Conservation (phyloP, 2,329 filamentous ascomycete genomes). For the Ophiostoma quercus region DNA sequence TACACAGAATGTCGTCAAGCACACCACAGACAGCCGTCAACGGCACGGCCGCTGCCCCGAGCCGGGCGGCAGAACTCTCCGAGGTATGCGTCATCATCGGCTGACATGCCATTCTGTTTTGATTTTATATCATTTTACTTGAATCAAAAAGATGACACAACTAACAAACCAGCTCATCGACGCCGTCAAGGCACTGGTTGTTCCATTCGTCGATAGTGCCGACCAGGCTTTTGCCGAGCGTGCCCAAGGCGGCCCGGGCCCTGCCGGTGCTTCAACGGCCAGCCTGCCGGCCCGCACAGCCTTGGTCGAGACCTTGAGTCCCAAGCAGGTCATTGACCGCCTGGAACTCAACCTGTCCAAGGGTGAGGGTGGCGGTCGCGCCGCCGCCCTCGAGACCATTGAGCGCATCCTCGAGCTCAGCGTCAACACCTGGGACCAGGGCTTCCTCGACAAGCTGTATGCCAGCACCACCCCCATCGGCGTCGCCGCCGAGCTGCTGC, state of each 20-base stretch:
- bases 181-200: conserved; percentile 60
- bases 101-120: background rate
- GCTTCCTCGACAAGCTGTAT: conserved; percentile 93
- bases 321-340: conserved; percentile 51
- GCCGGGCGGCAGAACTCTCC: conserved; percentile 33
- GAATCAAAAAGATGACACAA: too few relatives aligned
- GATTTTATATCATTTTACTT: background rate
- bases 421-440: conserved; percentile 98
- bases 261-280: conserved; percentile 38
- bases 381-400: conserved; percentile 68
- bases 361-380: conserved; percentile 55
- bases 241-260: conserved; percentile 49
- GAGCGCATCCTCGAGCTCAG: conserved; percentile 71
- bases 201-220: conserved; percentile 66
- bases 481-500: conserved; percentile 75
- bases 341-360: conserved; percentile 56
- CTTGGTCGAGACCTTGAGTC: conserved; percentile 59
- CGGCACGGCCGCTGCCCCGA: conserved; percentile 19
- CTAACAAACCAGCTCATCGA: conserved; percentile 55
- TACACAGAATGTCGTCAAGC: conserved; percentile 12
- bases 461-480: conserved; percentile 83
- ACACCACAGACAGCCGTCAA: conserved; percentile 10
- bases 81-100: conserved; percentile 29
- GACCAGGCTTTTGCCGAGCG: conserved; percentile 56
- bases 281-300: conserved; percentile 45